phyloP scores from a whole-genome alignment of 169 alveolate species.

The Cryptosporidium tyzzeri region DNA sequence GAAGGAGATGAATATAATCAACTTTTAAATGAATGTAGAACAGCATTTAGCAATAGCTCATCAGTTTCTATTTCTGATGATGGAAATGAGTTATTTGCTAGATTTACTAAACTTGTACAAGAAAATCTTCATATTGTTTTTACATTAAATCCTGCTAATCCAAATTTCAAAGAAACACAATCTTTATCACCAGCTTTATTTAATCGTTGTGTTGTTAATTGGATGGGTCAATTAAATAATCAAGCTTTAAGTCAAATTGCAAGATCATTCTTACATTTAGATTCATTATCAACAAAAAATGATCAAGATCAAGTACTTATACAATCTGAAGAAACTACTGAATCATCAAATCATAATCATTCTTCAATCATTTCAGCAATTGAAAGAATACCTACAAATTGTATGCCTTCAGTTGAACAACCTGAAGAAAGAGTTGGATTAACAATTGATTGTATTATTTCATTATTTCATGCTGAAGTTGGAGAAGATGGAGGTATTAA shows the following conservation, averaged over 20 bases:
- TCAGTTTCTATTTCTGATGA: conserved; percentile 88
- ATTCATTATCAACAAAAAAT: neutral
- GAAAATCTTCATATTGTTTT: conserved; percentile 97
- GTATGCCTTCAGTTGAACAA: conserved; percentile 46
- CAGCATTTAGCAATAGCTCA: conserved; percentile 82
- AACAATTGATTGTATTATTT: conserved; percentile 17
- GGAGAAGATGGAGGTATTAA: neutral
- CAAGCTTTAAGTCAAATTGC: conserved; percentile 96
- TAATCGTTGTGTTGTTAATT: conserved; percentile 98
- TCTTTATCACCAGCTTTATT: conserved; percentile 97
- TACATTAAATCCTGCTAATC: conserved; percentile 99
- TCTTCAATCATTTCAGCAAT: conserved; percentile 2
- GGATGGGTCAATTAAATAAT: conserved; percentile 98
- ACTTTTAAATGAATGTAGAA: conserved; percentile 92
- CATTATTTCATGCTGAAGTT: conserved; percentile 18
- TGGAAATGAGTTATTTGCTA: conserved; percentile 94
- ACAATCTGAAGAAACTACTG: too few species aligned
- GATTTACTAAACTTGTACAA: conserved; percentile 94
- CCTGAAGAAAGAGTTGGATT: conserved; percentile 38
- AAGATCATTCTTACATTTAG: conserved; percentile 84
- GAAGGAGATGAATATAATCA: conserved; percentile 97
- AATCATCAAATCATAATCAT: too few species aligned
- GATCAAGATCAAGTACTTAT: too few species aligned
- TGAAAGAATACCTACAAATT: conserved; percentile 62
- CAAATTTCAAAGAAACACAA: conserved; percentile 96